These are phyloP conservation scores for Hymenoscyphus occultus DNA, from an alignment of 2,329 filamentous ascomycete genomes.

Conservation along the genomic window DNA sequence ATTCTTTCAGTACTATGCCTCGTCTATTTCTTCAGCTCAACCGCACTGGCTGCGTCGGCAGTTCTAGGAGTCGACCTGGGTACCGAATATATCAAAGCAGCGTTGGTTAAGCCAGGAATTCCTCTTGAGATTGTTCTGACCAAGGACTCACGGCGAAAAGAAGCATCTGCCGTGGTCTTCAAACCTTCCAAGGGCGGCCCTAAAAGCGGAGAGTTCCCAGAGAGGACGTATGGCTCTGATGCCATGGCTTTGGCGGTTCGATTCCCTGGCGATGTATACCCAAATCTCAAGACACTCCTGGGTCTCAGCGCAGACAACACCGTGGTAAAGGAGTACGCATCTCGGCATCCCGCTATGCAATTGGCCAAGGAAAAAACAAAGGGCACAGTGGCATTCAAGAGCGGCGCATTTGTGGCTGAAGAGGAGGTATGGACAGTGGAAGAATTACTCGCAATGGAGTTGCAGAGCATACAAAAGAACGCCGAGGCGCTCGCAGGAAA, in stretches of 20 bases:
- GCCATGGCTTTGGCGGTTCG: conserved; percentile 81
- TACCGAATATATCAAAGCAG: conserved; percentile 95
- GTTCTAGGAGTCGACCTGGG: conserved; percentile 92
- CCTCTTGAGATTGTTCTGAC: conserved; percentile 97
- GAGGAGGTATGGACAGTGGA: conserved; percentile 76
- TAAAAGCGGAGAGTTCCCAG: conserved; percentile 69
- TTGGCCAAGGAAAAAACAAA: conserved; percentile 58
- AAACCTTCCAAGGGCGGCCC: conserved; percentile 70
- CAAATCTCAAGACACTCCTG: conserved; percentile 88
- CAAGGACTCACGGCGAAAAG: conserved; percentile 96
- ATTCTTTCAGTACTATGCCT: conserved; percentile 33
- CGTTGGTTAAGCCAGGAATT: conserved; percentile 92
- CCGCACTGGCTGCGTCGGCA: conserved; percentile 50
- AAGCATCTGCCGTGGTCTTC: conserved; percentile 86
- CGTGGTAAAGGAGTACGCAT: conserved; percentile 66
- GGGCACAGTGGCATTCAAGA: conserved; percentile 78
- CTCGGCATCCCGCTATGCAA: conserved; percentile 74
- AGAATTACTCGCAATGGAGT: conserved; percentile 92
- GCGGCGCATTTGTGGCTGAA: conserved; percentile 59
- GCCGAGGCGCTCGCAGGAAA: conserved; percentile 80
- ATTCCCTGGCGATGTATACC: conserved; percentile 91
- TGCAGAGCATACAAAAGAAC: conserved; percentile 87
- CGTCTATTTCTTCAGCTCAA: conserved; percentile 36
- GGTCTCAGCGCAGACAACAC: conserved; percentile 64
- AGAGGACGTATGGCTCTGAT: conserved; percentile 88